Conservation (phyloP, 257 asterid species). For the Thymus quinquecostatus region DNA sequence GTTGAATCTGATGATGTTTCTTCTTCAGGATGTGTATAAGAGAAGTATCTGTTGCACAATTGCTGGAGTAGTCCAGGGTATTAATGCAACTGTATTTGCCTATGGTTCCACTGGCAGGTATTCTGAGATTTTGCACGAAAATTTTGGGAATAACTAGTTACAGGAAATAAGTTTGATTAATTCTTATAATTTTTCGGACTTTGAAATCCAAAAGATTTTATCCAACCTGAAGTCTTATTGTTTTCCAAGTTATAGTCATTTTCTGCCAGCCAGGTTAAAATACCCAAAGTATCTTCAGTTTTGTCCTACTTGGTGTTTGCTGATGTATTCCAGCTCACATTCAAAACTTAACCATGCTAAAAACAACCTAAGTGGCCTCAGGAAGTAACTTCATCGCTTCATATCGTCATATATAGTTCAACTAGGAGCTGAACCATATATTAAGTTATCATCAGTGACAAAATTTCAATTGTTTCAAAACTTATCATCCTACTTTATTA, state of each 20-base stretch:
- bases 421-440: constrained; percentile 12
- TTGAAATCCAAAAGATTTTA: constrained; percentile 8
- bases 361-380: constrained; percentile 4
- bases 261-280: constrained; percentile 12
- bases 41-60: constrained; percentile 72
- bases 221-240: neutral
- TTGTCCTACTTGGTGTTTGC: constrained; percentile 1
- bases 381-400: constrained; percentile 5
- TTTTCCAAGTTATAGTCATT: constrained; percentile 12
- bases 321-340: neutral
- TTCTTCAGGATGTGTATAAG: constrained; percentile 73
- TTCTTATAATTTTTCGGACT: constrained; percentile 25
- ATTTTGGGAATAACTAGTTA: constrained; percentile 17
- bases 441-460: neutral
- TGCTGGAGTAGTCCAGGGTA: constrained; percentile 90
- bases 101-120: constrained; percentile 99
- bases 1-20: constrained; percentile 26
- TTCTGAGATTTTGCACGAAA: constrained; percentile 24
- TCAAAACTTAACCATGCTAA: neutral
- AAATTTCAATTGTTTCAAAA: no score
- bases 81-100: constrained; percentile 96
- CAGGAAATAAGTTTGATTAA: constrained; percentile 6
- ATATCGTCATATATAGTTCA: neutral
- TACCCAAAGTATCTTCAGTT: neutral
- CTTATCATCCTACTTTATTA: no score